Evolutionary conservation across 371 early-diverging fungal genomes (phyloP).

Genomic region (Coemansia sp.): DNA sequence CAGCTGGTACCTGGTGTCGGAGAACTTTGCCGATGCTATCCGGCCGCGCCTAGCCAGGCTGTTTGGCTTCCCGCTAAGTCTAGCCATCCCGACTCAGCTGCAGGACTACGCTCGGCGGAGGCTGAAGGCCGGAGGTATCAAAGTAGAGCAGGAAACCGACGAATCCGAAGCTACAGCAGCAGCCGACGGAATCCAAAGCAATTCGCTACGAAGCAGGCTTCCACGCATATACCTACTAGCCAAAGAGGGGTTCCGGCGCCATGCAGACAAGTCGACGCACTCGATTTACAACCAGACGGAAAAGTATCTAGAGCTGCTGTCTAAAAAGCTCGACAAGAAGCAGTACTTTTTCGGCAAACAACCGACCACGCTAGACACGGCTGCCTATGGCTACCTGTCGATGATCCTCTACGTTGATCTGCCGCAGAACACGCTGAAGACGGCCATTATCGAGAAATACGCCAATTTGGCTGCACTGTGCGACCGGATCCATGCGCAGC

Average conservation of each 20-base stretch:
- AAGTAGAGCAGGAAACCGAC: background rate
- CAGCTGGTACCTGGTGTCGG: constrained; percentile 69
- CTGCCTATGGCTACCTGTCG: constrained; percentile 69
- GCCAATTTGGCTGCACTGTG: constrained; percentile 62
- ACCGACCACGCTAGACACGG: constrained; percentile 66
- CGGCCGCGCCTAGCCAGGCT: constrained; percentile 66
- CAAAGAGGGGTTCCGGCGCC: constrained; percentile 37
- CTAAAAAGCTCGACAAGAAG: constrained; percentile 59
- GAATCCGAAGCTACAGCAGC: background rate
- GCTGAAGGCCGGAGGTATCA: constrained; percentile 35
- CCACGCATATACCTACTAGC: constrained; percentile 41
- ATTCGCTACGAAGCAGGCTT: constrained; percentile 18
- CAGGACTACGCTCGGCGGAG: constrained; percentile 58
- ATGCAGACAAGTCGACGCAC: constrained; percentile 55
- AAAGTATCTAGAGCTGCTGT: constrained; percentile 60
- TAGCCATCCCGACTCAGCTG: constrained; percentile 63
- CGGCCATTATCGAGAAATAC: constrained; percentile 59
- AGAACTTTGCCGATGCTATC: constrained; percentile 65
- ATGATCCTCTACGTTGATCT: constrained; percentile 64
- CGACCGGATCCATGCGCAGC: constrained; percentile 53
- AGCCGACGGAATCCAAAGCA: background rate
- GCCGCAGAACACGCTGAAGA: constrained; percentile 62
- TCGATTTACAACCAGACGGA: constrained; percentile 45
- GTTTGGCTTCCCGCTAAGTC: constrained; percentile 64
- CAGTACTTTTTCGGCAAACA: constrained; percentile 69